Base-by-base conservation (phyloP, 2,329 filamentous ascomycete genomes). In the Exophiala bonariae region DNA sequence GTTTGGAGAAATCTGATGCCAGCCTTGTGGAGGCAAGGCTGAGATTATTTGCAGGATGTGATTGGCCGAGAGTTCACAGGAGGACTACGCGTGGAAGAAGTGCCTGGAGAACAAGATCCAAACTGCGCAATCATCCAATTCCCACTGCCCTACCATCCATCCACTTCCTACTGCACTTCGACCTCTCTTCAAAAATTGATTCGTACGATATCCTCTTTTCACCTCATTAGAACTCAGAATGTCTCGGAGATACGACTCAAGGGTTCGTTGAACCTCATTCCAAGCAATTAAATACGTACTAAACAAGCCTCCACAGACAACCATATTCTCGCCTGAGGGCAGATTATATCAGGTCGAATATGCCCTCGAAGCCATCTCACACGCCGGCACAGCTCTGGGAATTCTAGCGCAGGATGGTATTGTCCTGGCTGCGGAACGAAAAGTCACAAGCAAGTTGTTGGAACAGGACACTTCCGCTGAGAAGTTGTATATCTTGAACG, bases 311-410 rank as follows among this genome's bases (percentile, higher is more conserved):
- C 19, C 41, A 37, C 63, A 96, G 91, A 99, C 93, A 63, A 99
- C 93, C 69, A 99, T 99, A 81, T 99, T 99, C 84, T 99, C 93
- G 52, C 93, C 93, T 51, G 93, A 99, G 77, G 93, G 93, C 57
- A 91, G 93, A 66, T 82, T 99, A 53, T 99, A 99, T 73, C 93
- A 99, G 75, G 93, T 99, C 63, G 93, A 99, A 82, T 99, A 99
- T 80, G 95, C 93, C 19, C 83, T 99, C 42, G 93, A 99, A 73
- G 93, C 93, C 67, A 99, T 99, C 67, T 99, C 93, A 59, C 93
- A 99, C 65, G 93, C 93, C 60, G 93, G 93, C 61, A 99, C 93
- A 40, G 93, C 93, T 58, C 85, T 99, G 63, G 93, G 93, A 46
- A 96, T 99, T 66, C 80, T 99, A 58, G 93, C 95, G 59, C 91